Evolutionary conservation across 345 rosid genomes (phyloP).

Genomic region (Laguncularia racemosa): DNA sequence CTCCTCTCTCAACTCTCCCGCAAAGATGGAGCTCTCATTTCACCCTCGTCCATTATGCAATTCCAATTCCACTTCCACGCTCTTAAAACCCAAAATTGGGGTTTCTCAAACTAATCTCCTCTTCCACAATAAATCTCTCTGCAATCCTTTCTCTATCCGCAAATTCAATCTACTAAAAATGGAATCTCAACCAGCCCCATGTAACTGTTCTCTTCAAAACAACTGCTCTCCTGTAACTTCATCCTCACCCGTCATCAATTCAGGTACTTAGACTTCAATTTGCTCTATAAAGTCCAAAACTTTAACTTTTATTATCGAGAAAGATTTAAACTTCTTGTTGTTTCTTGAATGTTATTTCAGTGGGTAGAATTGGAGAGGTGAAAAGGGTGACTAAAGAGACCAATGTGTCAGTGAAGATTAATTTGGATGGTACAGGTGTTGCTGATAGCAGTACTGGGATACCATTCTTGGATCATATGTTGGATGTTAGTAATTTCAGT

Average conservation of each 20-base stretch:
- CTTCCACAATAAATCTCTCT: background rate
- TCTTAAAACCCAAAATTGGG: background rate
- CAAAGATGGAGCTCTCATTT: conserved; percentile 25
- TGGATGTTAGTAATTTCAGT: conserved; percentile 41
- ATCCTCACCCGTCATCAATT: conserved; percentile 11
- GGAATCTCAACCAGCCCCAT: conserved; percentile 11
- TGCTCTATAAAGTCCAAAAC: background rate
- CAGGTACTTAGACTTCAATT: conserved; percentile 14
- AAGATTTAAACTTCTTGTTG: background rate
- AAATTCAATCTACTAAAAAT: conserved; percentile 8
- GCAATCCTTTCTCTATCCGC: conserved; percentile 2
- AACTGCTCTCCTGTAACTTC: conserved; percentile 19
- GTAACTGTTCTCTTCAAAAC: conserved; percentile 25
- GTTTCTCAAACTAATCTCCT: conserved; percentile 3
- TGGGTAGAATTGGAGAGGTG: conserved; percentile 64
- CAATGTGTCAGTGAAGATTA: conserved; percentile 62
- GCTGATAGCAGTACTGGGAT: conserved; percentile 70
- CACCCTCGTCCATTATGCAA: conserved; percentile 11
- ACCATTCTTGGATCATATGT: conserved; percentile 90
- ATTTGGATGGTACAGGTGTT: conserved; percentile 79
- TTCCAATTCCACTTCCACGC: conserved; percentile 8
- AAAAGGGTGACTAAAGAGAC: conserved; percentile 84
- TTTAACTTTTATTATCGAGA: background rate
- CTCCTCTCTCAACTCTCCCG: background rate
- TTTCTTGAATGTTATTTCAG: conserved; percentile 10